Conservation (phyloP, 108 stramenopile genomes). For the Craspedostauros australis region DNA sequence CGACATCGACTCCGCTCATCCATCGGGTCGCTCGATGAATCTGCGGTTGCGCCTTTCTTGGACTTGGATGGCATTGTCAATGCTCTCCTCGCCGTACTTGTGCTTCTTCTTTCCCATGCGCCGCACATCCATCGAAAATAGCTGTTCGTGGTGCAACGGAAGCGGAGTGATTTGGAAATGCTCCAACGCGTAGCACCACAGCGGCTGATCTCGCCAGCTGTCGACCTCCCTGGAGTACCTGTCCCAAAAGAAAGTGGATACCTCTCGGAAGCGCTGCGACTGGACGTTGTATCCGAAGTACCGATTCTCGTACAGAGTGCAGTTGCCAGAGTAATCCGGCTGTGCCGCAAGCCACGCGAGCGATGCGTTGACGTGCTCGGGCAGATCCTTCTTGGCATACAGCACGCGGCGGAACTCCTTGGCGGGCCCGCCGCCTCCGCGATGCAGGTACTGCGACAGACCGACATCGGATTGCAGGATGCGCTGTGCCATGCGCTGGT, state of each 20-base stretch:
- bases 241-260: slow-evolving; percentile 21
- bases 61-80: too few relatives aligned
- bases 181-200: slow-evolving; percentile 21
- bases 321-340: slow-evolving; percentile 6
- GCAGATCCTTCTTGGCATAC: slow-evolving; percentile 2
- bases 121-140: too few relatives aligned
- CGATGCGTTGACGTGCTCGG: slow-evolving; percentile 2
- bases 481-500: slow-evolving; percentile 3
- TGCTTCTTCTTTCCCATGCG: slow-evolving; percentile 11
- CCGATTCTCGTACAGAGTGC: slow-evolving; percentile 15
- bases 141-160: too few relatives aligned
- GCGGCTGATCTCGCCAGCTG: slow-evolving; percentile 30
- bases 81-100: too few relatives aligned
- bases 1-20: too few relatives aligned
- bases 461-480: slow-evolving; percentile 3
- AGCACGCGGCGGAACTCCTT: slow-evolving; percentile 9
- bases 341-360: slow-evolving; percentile 6
- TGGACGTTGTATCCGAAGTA: slow-evolving; percentile 16
- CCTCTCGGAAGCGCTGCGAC: slow-evolving; percentile 6
- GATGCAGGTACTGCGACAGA: slow-evolving; percentile 11
- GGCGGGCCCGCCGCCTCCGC: slow-evolving; percentile 6
- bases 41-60: too few relatives aligned
- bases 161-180: slow-evolving; percentile 10
- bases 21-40: too few relatives aligned
- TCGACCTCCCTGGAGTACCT: slow-evolving; percentile 24